Base-by-base conservation (phyloP, 169 alveolate species). In the Plasmodium chabaudi region DNA sequence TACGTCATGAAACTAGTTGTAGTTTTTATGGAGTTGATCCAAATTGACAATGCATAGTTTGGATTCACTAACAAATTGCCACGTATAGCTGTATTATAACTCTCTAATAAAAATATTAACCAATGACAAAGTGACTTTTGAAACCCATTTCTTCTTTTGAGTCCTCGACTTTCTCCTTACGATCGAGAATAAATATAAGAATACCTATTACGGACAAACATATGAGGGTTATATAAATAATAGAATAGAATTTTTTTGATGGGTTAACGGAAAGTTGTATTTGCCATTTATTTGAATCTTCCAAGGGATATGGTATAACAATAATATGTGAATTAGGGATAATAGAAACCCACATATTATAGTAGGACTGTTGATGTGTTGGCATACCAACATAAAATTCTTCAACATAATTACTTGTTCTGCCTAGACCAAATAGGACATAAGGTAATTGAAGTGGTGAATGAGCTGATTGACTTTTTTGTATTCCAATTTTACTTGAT, bases 331-430 rank as follows among this genome's bases (percentile, higher is more conserved):
- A 94, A 87, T 92, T 94, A 2, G 96, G 96, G 17, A 94, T 94
- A 55, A 94, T 94, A 23, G 96, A 94, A 0, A 94, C 93, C 96
- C 96, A 94, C 95, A 92, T 94, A 70, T 94, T 90, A 51, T 55
- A 87, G 87, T 92, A 88, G 46, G 71, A 84, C 23, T 87, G 75
- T 23, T 90, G 60, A 57, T 72, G 88, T 89, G 93, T 89, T 4
- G 96, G 94, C 93, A 92, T 91, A 27, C 97, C 97, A 51, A 94
- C 92, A 63, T 94, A 94, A 39, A 95, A 89, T 82, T 95, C 97
- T 79, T 95, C 97, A 42, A 95, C 96, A 72, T 95, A 95, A 89
- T 95, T 95, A 79, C 95, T 95, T 12, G 97, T 95, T 79, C 94
- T 88, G 3, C 97, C 97, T 92, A 95, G 69, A 27, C 97, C 95